Evolutionary conservation across 176 grass and related monocot genomes (phyloP).

Genomic region (Olyra latifolia): DNA sequence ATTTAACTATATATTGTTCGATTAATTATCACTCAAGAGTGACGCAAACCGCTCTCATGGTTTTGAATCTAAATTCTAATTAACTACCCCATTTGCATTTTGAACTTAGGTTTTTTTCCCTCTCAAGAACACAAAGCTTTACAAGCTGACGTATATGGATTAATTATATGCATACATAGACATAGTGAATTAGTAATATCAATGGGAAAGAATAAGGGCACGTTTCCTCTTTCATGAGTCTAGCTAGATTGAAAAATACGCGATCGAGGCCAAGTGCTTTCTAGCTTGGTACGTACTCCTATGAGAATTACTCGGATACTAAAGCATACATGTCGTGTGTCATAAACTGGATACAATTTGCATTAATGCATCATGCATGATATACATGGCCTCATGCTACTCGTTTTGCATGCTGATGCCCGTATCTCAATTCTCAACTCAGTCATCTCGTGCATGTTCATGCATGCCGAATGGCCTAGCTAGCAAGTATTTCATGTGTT

Average conservation of each 20-base stretch:
- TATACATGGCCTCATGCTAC: not conserved
- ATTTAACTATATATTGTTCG: not conserved
- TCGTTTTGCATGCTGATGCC: too few species aligned
- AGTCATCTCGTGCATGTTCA: not conserved
- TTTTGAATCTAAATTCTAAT: not conserved
- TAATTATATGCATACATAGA: not conserved
- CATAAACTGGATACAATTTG: not conserved
- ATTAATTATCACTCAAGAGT: not conserved
- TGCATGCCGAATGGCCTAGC: conserved; percentile 13
- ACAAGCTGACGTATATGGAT: not conserved
- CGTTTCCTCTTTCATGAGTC: not conserved
- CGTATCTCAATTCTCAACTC: too few species aligned
- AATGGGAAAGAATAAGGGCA: not conserved
- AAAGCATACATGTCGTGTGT: not conserved
- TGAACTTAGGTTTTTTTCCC: not conserved
- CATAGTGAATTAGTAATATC: too few species aligned
- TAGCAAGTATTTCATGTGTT: conserved; percentile 34
- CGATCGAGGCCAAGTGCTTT: not conserved
- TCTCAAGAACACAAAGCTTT: not conserved
- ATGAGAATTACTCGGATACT: not conserved
- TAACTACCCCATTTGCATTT: not conserved
- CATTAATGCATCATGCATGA: not conserved
- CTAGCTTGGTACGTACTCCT: too few species aligned
- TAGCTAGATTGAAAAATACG: too few species aligned
- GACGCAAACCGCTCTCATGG: not conserved